Base-by-base conservation (phyloP, 2,329 filamentous ascomycete genomes). In the Curvularia verruculosa region DNA sequence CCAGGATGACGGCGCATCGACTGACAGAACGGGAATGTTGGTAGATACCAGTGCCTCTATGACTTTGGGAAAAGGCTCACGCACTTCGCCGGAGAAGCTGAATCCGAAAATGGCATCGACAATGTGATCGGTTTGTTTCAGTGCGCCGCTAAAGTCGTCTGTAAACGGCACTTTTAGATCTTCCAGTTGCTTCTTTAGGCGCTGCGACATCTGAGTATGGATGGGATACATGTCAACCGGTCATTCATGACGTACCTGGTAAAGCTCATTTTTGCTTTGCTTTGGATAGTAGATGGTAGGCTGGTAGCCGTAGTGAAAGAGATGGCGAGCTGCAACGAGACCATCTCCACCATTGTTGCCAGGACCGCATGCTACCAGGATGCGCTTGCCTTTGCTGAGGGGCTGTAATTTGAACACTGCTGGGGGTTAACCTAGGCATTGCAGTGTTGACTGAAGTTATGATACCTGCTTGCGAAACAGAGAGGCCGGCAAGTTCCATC, bases 31-130 rank as follows among this genome's bases (percentile, higher is more conserved):
- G 0, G 92, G 90, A 7, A 95, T 71, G 24, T 83, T 83, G 5
- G 90, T 89, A 40, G 87, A 83, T 65, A 92, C 86, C 36, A 99
- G 82, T 7, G 89, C 87, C 59, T 84, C 81, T 66, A 99, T 96
- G 13, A 97, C 89, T 0, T 83, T 83, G 0, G 89, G 88, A 72
- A 98, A 99, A 1, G 95, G 95, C 64, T 96, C 91, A n/a, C 95
- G 88, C 51, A 99, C 89, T 63, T 95, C 89, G 6, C 93, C 94
- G 1, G 88, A 89, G 79, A 99, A 99, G 59, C 90, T 95, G 80
- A 99, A 99, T 7, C 91, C 92, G 73, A 99, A 99, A 60, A 99
- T 91, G 9, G 95, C 92, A 77, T 99, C 95, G 56, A 99, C 82
- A 51, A 99, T 79, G 65, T 96, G 90, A 72, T 97, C 89, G 2